Evolutionary conservation across 2,329 filamentous ascomycete genomes (phyloP), one percentile per base, ranked within the genome.

Genomic region (Arachnopeziza araneosa): DNA sequence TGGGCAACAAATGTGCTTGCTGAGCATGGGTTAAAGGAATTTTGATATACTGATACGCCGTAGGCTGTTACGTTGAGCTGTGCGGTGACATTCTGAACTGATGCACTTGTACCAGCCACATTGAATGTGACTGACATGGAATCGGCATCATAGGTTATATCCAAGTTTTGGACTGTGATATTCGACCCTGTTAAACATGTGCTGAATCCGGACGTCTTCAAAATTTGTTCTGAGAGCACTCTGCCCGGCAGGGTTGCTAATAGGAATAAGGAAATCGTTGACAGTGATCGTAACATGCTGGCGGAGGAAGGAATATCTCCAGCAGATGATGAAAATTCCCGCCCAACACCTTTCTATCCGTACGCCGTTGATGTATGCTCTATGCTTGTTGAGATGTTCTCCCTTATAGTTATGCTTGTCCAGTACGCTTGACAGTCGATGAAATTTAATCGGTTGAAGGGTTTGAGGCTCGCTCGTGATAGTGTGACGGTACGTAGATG

Each of bases 11-110:
- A 56, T n/a, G 86, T 92, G 48, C 71, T 75, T 1, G 76, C 67
- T 21, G 86, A 82, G 74, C 95, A 99, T 44, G 95, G 95, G 70
- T 97, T 86, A 75, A 98, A 96, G 3, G 77, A 78, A 61, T 90
- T 90, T 49, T 82, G 79, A 76, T 96, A 98, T 24, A 97, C 84
- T 63, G 88, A 75, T 60, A 84, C 84, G 61, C 95, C 95, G 71
- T 98, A 98, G 9, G 93, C 93, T 21, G 19, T 56, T 17, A 58
- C 56, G 22, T 58, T 58, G 2, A 58, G 30, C 4, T 58, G 23
- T 32, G 69, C 69, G 2, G 67, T 70, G 2, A 77, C 67, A 55
- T 66, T 67, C 50, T 68, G 36, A 14, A 59, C 57, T 19, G 59
- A 19, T 77, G 78, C 17, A 91, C 93, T 97, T 61, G 83, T 86